phyloP scores from a whole-genome alignment of 164 flowering plant genomes.

The Sextonia rubra region DNA sequence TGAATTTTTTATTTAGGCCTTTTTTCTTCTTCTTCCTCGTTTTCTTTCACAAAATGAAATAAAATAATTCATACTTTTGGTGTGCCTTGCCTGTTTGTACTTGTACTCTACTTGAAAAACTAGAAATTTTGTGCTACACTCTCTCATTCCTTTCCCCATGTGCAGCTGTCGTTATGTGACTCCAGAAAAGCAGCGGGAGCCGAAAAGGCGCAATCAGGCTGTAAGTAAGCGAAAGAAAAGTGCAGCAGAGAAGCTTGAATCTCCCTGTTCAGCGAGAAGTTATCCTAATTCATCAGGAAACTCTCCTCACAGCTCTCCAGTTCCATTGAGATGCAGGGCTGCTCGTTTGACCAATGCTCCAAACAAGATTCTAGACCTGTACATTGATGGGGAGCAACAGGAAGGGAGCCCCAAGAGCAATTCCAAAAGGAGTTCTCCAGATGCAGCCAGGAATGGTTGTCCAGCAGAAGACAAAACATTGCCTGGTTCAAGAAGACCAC shows the following conservation, averaged over 20 bases:
- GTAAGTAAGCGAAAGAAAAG: constrained; percentile 14
- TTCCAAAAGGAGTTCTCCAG: constrained; percentile 25
- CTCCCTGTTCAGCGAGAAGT: constrained; percentile 30
- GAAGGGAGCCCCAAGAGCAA: constrained; percentile 35
- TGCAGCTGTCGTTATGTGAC: constrained; percentile 28
- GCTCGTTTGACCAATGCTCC: constrained; percentile 39
- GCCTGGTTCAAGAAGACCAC: constrained; percentile 42
- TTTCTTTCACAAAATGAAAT: too few relatives aligned
- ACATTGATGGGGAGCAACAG: constrained; percentile 84
- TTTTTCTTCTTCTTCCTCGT: too few relatives aligned
- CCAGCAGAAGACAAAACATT: constrained; percentile 4
- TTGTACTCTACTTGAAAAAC: too few relatives aligned
- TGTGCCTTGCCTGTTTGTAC: too few relatives aligned
- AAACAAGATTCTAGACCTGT: constrained; percentile 69
- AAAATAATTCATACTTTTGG: too few relatives aligned
- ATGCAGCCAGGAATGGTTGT: constrained; percentile 26
- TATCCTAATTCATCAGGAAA: constrained; percentile 40
- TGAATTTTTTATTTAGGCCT: not conserved
- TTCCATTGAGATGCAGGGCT: constrained; percentile 23
- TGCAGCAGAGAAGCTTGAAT: constrained; percentile 29
- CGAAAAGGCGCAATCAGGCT: constrained; percentile 20
- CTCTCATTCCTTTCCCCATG: not conserved
- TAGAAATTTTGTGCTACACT: not conserved
- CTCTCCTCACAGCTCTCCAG: constrained; percentile 47
- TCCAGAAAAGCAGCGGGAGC: constrained; percentile 48